phyloP scores from a whole-genome alignment of 2,329 filamentous ascomycete species.

The Sphaerulina vaccinii region DNA sequence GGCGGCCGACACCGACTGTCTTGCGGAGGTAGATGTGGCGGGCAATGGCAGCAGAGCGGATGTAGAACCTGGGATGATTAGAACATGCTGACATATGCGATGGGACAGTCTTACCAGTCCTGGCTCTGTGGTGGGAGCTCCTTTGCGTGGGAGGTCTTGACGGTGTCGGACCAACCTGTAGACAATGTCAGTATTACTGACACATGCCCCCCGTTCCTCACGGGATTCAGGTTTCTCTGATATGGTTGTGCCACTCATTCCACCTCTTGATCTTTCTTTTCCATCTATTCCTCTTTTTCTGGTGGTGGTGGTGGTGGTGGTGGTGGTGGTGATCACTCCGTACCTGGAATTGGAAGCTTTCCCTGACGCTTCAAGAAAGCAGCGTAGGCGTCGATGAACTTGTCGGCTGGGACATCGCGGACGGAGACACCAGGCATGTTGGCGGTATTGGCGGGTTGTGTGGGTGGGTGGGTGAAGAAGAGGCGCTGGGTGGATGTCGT shows the following conservation, averaged over 20 bases:
- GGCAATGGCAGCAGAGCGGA: conserved; percentile 89
- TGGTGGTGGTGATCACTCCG: conserved; percentile 41
- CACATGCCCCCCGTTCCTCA: conserved; percentile 49
- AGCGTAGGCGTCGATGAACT: conserved; percentile 84
- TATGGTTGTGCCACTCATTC: conserved; percentile 22
- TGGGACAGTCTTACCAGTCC: conserved; percentile 78
- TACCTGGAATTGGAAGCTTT: conserved; percentile 87
- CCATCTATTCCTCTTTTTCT: conserved; percentile 10
- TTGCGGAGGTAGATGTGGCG: conserved; percentile 99
- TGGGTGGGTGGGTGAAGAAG: conserved; percentile 7
- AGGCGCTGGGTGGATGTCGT: conserved; percentile 17
- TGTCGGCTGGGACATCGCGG: conserved; percentile 85
- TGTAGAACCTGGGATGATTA: conserved; percentile 57
- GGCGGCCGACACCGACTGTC: conserved; percentile 96
- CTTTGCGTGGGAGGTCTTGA: conserved; percentile 96
- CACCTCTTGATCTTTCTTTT: conserved; percentile 26
- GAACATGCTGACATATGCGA: neutral
- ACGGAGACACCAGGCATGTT: conserved; percentile 81
- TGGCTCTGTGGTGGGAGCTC: conserved; percentile 97
- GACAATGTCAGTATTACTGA: conserved; percentile 45
- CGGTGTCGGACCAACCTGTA: conserved; percentile 97
- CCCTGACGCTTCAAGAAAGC: conserved; percentile 92
- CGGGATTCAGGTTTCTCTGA: conserved; percentile 52
- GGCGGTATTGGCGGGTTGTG: conserved; percentile 45
- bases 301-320: conserved; percentile 25